Evolutionary conservation across 2,329 filamentous ascomycete species (phyloP), one percentile per base, ranked within the genome.

Genomic region (Fusarium bulbicola): DNA sequence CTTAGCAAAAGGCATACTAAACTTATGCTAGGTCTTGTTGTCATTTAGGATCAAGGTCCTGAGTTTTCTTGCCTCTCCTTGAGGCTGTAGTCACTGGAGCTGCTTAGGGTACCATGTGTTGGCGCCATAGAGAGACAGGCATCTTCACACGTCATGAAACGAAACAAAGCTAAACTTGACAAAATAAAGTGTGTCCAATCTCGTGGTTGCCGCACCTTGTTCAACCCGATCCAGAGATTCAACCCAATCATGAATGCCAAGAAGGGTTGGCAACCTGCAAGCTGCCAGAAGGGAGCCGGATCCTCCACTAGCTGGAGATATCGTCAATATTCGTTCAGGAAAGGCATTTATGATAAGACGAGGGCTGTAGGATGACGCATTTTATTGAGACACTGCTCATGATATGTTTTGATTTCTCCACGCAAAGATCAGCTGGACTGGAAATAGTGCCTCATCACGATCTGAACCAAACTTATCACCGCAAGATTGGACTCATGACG

Each of bases 141-240:
- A 53, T 66, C 45, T 70, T 46, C 32, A 76, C 58, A 74, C 70
- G 74, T 75, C 68, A 76, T 73, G 73, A 74, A 70, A 77, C 63
- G 62, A 58, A 69, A 76, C 61, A 60, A 40, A 47, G 47, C 26
- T 43, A 66, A 66, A 60, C 34, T 34, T 54, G 57, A 59, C 32
- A 61, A 70, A 67, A 59, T 68, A 72, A 68, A 64, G 63, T 68
- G 49, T 58, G 58, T 56, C 61, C 58, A 64, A 54, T 53, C 53
- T 68, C 49, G 65, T 59, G 56, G 54, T 72, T 63, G 46, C 62
- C 53, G 58, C 43, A 69, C 65, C 58, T 72, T 74, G 68, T 68
- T 69, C 63, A 52, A 74, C 57, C 60, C 59, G 68, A 73, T 68
- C 67, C 47, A 54, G 60, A 64, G 49, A 61, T 70, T 65, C 64